Base-by-base conservation (phyloP, 768 basidiomycete genomes). In the Cystobasidium tubakii region DNA sequence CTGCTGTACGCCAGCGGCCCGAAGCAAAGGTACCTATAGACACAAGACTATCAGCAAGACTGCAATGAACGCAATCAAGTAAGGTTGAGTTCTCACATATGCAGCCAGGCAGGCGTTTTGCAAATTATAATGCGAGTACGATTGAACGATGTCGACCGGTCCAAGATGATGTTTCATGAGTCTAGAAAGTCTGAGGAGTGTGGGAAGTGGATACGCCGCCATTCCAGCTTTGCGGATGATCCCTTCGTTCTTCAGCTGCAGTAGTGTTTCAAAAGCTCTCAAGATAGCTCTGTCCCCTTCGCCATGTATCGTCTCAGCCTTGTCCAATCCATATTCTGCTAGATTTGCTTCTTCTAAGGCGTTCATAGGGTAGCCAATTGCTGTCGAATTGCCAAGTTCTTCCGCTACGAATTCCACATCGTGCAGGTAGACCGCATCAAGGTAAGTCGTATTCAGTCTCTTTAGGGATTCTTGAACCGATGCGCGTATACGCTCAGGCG, bases 381-480 rank as follows among this genome's bases (percentile, higher is more conserved):
- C 50, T 50, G 43, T 50, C 1, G 73, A 62, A n/a, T 31, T 27
- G 21, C 73, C 77, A 50, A 88, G 82, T 43, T 82, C 80, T 1
- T 86, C 84, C 46, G 85, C 85, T 15, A 92, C 85, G 76, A 87
- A 90, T 54, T 74, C 73, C 62, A 90, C 85, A 79, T 94, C 92
- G 78, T 94, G 92, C 34, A 92, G 82, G 79, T 89, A 92, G 0
- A 92, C 89, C 39, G 73, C 78, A 76, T 94, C 92, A 42, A 94
- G 84, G 79, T 92, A 91, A 73, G 84, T 81, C 13, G 91, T 92
- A 64, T 88, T 85, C 72, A 93, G 78, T 25, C 90, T 86, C 53
- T 83, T 81, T 36, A 92, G 82, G 77, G 89, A 90, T 73, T 86
- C 86, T 62, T 83, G 80, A 21, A 94, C 85, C 75, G 88, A 88